Conservation (phyloP, 73 alveolate genomes). For the Paramecium octaurelia region DNA sequence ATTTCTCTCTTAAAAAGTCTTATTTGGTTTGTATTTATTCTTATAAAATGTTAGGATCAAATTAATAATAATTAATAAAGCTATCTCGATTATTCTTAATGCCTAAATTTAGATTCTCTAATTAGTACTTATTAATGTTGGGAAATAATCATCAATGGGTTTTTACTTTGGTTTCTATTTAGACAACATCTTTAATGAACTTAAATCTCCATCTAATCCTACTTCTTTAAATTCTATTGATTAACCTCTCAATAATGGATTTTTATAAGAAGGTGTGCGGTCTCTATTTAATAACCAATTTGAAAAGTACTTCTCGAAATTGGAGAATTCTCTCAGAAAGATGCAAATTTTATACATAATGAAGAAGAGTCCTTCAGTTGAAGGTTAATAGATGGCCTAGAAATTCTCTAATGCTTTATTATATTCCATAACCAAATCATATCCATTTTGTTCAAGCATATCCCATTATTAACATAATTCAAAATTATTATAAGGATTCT, state of each 20-base stretch:
- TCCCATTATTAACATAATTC: slow-evolving; percentile 25
- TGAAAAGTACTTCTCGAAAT: neutral
- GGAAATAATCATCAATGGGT: neutral
- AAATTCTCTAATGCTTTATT: slow-evolving; percentile 25
- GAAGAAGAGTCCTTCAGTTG: neutral
- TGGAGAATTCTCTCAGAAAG: slow-evolving; percentile 31
- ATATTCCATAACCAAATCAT: slow-evolving; percentile 32
- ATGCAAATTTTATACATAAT: slow-evolving; percentile 12
- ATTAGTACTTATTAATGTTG: neutral
- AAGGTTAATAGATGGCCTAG: neutral
- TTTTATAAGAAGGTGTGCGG: neutral
- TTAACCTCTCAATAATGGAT: slow-evolving; percentile 26
- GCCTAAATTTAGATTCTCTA: slow-evolving; percentile 5
- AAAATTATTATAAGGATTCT: slow-evolving; percentile 32
- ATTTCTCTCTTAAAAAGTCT: neutral
- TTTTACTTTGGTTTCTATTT: neutral
- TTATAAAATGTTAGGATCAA: neutral
- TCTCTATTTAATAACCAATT: neutral
- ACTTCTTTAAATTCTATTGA: slow-evolving; percentile 18
- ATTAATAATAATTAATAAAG: neutral
- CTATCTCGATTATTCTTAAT: neutral
- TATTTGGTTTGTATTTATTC: neutral
- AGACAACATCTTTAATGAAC: neutral
- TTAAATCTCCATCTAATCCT: neutral
- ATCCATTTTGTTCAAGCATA: slow-evolving; percentile 28